Evolutionary conservation across 129 eudicot species (phyloP).

Genomic region (Centrapalus pauciflorus): DNA sequence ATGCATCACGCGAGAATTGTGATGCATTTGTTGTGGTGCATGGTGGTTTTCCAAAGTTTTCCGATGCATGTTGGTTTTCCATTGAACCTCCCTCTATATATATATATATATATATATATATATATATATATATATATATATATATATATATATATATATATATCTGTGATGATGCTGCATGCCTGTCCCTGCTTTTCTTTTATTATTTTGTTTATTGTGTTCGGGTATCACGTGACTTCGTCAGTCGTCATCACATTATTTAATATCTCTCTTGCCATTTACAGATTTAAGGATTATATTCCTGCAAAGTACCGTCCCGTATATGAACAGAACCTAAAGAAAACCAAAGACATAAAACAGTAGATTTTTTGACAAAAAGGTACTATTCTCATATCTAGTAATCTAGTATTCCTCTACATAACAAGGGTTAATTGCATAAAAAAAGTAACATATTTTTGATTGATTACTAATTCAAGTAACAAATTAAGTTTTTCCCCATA

Average conservation of each 20-base stretch:
- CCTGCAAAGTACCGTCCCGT: constrained; percentile 59
- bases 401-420: background rate
- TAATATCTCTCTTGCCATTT: constrained; percentile 2
- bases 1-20: no score
- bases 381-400: background rate
- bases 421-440: no score
- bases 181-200: background rate
- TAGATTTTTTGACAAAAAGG: constrained; percentile 36
- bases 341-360: constrained; percentile 8
- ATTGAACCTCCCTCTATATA: no score
- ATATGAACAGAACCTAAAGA: constrained; percentile 43
- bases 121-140: no score
- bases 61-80: no score
- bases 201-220: background rate
- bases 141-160: no score
- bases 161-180: background rate
- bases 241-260: background rate
- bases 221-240: background rate
- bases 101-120: no score
- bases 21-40: no score
- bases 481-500: no score
- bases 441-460: no score
- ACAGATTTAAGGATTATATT: constrained; percentile 68
- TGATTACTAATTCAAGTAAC: no score
- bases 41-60: no score